Evolutionary conservation across 1,139 yeast genomes (phyloP), one percentile per base, ranked within the genome.

Genomic region (Protomyces pachydermus): DNA sequence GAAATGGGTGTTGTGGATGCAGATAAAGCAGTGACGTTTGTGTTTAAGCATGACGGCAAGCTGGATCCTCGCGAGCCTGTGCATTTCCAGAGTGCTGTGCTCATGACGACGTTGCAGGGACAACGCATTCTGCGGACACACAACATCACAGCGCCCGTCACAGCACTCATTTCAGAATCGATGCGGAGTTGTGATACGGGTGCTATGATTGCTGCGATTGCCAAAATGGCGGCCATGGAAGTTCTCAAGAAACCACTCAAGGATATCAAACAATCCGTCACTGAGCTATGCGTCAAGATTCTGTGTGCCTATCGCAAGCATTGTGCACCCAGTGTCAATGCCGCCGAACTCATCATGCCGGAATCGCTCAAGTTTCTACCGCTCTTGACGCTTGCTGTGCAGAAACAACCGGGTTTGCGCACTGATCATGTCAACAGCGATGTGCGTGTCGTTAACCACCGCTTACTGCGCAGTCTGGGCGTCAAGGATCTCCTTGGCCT

Each of bases 131-230:
- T 93, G 12, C 81, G 99, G 69, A 91, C 91, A 10, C 82, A 89
- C 60, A 93, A 95, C 72, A 77, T 84, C 66, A 86, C 86, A n/a
- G 83, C 90, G 56, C 89, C 96, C 0, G 93, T 90, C 12, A 83
- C 95, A 8, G 88, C 86, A 68, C 81, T 88, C 64, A 78, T 87
- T 61, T 82, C 82, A 65, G 91, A 87, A 64, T 86, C 89, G 3
- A 88, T 89, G 76, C 83, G 85, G 68, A 88, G 86, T 73, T 85
- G 87, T n/a, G 96, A 91, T 73, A 88, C 88, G 71, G 96, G 91
- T 72, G 84, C 95, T 0, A 80, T 88, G 2, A 78, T 85, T 54
- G 82, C 89, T 51, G 78, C 95, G n/a, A 80, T 91, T 62, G 79
- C 89, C 1, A 83, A 93, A 68, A 91, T 89, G 70, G 81, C 89